Percentiles rank a stretch among this genome's conserved stretches.
Conservation (phyloP, 2,329 filamentous ascomycete genomes). For the Teratosphaeria destructans region DNA sequence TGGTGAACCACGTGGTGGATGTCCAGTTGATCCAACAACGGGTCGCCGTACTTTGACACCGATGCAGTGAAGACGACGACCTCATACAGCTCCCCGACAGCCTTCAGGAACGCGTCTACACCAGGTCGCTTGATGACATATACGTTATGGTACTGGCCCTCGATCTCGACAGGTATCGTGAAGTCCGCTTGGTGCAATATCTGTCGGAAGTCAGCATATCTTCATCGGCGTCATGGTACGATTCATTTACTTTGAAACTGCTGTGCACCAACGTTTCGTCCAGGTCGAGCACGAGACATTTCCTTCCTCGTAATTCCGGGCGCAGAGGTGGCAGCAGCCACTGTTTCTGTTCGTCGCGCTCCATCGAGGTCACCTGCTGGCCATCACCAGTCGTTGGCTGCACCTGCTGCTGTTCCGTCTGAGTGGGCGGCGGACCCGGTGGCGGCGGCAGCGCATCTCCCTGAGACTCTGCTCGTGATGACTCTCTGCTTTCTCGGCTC, state of each 20-base stretch:
- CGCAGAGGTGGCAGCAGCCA: slow-evolving; percentile 74
- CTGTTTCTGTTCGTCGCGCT: slow-evolving; percentile 45
- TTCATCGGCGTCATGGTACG: not conserved
- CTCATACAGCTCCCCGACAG: slow-evolving; percentile 93
- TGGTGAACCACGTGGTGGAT: slow-evolving; percentile 97
- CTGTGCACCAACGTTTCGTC: slow-evolving; percentile 97
- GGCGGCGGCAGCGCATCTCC: slow-evolving; percentile 44
- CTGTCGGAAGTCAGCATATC: slow-evolving; percentile 36
- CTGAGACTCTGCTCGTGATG: slow-evolving; percentile 16
- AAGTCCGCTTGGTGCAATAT: slow-evolving; percentile 97
- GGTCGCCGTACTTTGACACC: slow-evolving; percentile 98
- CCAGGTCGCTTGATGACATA: slow-evolving; percentile 99
- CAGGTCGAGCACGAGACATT: slow-evolving; percentile 88
- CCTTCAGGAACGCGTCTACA: slow-evolving; percentile 97
- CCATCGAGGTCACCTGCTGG: slow-evolving; percentile 22
- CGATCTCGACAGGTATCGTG: slow-evolving; percentile 96
- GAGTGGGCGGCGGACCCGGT: slow-evolving; percentile 33
- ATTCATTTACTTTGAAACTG: slow-evolving; percentile 73
- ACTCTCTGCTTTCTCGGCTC: slow-evolving; percentile 5
- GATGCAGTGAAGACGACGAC: slow-evolving; percentile 98
- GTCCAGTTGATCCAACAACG: slow-evolving; percentile 87
- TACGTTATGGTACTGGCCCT: slow-evolving; percentile 97
- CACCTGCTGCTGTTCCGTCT: slow-evolving; percentile 1
- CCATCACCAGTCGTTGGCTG: slow-evolving; percentile 9
- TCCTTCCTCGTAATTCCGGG: slow-evolving; percentile 72